Base-by-base conservation (phyloP, 2,329 filamentous ascomycete genomes). In the Aspergillus tamarii region DNA sequence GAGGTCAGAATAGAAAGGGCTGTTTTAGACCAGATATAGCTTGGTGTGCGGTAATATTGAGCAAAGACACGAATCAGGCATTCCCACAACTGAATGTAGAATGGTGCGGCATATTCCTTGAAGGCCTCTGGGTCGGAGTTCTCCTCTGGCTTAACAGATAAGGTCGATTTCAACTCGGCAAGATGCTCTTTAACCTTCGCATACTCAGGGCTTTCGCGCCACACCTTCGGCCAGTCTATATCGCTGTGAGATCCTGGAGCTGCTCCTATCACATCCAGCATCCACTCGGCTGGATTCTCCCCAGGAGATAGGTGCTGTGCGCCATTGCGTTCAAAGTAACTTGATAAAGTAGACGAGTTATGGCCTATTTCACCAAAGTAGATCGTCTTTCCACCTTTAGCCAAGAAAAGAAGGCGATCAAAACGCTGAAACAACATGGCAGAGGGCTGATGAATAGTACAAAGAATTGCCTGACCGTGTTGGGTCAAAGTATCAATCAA, bases 401-500 rank as follows among this genome's bases (percentile, higher is more conserved):
- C 87, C 2, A 91, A 81, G 74, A 91, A 87, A 0, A 90, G 79
- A 1, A 90, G 78, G 0, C 84, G 83, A 64, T 90, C 88, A 57
- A 90, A 97, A 7, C 52, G 52, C 6, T 55, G 52, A 28, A 55
- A 55, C 34, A 55, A 16, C 52, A 55, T 55, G 1, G 63, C 93
- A 16, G 92, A 96, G 14, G 94, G 94, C 78, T 97, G 94, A 77
- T 97, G 94, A 65, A 97, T 97, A 0, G 94, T 97, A 81, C 93
- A 97, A n/a, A 97, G 88, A 78, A 97, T 92, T 57, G 94, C 93
- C 76, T 95, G 92, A 21, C 94, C 94, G 65, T 88, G 91, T 76
- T 94, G 91, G 71, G 93, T 93, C 32, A 97, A 84, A 79, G 95
- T 97, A 78, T 95, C 90, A 41, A 97, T 85, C 12, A 97, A 85